Evolutionary conservation across 768 basidiomycete species (phyloP), one percentile per base, ranked within the genome.

Genomic region (Psilocybe sp.): DNA sequence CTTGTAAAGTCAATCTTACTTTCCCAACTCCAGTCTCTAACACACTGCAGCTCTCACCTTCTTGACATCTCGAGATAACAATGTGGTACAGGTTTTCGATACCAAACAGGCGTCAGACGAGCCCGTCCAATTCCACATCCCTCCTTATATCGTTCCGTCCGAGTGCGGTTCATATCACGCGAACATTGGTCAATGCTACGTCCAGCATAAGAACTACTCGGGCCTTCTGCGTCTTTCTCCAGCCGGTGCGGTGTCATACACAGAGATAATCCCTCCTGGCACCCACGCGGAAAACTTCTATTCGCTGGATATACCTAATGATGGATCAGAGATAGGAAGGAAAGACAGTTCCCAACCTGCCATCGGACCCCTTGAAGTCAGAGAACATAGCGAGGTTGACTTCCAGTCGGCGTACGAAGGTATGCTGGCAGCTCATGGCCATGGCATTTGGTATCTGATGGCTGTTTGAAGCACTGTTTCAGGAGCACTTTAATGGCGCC

Each of bases 41-140:
- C 15, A 19, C 44, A 40, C 20, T 40, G 11, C 56, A 87, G 85
- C 64, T 1, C 66, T 79, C 5, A 82, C 84, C 0, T 61, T 87
- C 23, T 63, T 90, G 28, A 79, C 78, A 1, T 87, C 89, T 3
- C 75, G 75, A 3, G 76, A 69, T 48, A 87, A 84, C 54, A 68
- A 69, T 13, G 60, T 89, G 33, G 65, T 85, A 12, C 81, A 84
- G 1, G 59, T 86, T 3, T 91, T 90, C 53, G 83, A 87, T 59
- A 77, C 86, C 18, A 73, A 75, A 34, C 70, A 67, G 23, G 58
- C 69, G 5, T 50, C 65, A 13, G 73, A 71, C 19, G 56, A 60
- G 15, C 70, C 79, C 19, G 51, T 82, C n/a, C 76, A 76, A 37
- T 59, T 76, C 46, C 67, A 76, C 48, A 59, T 64, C 6, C 54